These are phyloP conservation scores for Hypoxylon intermedium DNA, from an alignment of 495 filamentous ascomycete genomes.

Conservation along the genomic window DNA sequence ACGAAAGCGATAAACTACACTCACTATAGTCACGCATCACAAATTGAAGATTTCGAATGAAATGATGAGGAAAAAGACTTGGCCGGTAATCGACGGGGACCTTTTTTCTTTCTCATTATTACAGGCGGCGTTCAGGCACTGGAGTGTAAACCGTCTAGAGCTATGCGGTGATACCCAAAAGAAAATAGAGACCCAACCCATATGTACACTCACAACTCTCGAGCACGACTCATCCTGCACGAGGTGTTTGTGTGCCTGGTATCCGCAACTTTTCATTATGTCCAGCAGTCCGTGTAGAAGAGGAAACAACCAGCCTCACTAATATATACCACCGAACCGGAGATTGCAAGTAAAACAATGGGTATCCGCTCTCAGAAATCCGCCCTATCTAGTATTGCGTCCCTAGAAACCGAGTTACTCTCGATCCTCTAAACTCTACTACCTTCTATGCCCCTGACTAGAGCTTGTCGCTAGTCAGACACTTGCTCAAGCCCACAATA, in stretches of 20 bases:
- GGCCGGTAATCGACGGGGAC: constrained; percentile 9
- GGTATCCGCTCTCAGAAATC: constrained; percentile 2
- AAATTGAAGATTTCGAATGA: not conserved
- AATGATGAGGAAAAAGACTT: constrained; percentile 11
- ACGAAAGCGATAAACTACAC: constrained; percentile 70
- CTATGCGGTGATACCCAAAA: constrained; percentile 40
- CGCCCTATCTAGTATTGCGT: not conserved
- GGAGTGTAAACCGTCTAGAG: constrained; percentile 33
- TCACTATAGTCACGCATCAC: not conserved
- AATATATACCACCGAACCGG: constrained; percentile 27
- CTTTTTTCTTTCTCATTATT: constrained; percentile 27
- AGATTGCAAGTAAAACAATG: not conserved
- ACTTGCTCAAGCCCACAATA: constrained; percentile 48
- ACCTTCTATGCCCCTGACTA: constrained; percentile 10
- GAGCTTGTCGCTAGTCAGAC: constrained; percentile 49
- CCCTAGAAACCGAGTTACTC: too few relatives aligned
- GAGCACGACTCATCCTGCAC: not conserved
- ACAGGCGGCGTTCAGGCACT: constrained; percentile 34
- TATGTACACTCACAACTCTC: constrained; percentile 24
- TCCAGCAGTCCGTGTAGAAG: constrained; percentile 36
- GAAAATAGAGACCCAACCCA: constrained; percentile 22
- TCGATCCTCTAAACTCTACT: not conserved
- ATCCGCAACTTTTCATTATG: constrained; percentile 26
- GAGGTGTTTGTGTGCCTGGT: not conserved
- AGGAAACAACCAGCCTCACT: constrained; percentile 40